Conservation (phyloP, 2,329 filamentous ascomycete genomes). For the Penicillium corylophilum region DNA sequence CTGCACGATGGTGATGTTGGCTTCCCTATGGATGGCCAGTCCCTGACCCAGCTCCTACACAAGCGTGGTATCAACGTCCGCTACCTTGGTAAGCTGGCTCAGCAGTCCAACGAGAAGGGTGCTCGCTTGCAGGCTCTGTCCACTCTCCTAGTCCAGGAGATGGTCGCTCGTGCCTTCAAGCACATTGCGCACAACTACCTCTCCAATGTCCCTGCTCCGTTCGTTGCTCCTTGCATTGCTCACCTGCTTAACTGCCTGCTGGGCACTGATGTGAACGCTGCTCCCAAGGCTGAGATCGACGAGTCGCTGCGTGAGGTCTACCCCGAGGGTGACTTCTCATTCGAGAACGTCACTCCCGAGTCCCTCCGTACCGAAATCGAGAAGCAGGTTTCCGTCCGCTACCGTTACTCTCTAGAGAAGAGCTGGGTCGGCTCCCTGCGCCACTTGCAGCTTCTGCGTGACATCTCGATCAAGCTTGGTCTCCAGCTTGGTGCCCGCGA, state of each 20-base stretch:
- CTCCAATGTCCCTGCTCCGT: slow-evolving; percentile 72
- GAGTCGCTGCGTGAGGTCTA: slow-evolving; percentile 72
- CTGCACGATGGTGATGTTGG: slow-evolving; percentile 89
- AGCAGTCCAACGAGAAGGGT: slow-evolving; percentile 65
- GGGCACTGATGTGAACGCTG: slow-evolving; percentile 71
- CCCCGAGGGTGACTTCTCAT: slow-evolving; percentile 76
- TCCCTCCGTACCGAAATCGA: slow-evolving; percentile 68
- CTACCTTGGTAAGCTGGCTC: slow-evolving; percentile 84
- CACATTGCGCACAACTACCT: slow-evolving; percentile 80
- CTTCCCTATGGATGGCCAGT: slow-evolving; percentile 98
- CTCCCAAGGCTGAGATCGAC: slow-evolving; percentile 76
- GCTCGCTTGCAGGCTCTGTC: slow-evolving; percentile 74
- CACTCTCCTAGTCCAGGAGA: slow-evolving; percentile 80
- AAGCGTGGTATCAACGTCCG: slow-evolving; percentile 96
- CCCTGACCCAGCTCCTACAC: slow-evolving; percentile 82
- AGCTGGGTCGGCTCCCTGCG: slow-evolving; percentile 68
- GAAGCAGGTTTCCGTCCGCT: slow-evolving; percentile 70
- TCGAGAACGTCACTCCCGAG: slow-evolving; percentile 74
- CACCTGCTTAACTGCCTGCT: slow-evolving; percentile 94
- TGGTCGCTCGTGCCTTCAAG: slow-evolving; percentile 95
- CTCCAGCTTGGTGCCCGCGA: slow-evolving; percentile 80
- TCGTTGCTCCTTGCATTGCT: slow-evolving; percentile 75
- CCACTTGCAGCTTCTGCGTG: slow-evolving; percentile 81
- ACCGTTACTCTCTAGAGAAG: slow-evolving; percentile 69
- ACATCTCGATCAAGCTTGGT: slow-evolving; percentile 84